These are phyloP conservation scores for Aspergillus bertholletiae DNA, from an alignment of 495 filamentous ascomycete genomes.

Conservation along the genomic window DNA sequence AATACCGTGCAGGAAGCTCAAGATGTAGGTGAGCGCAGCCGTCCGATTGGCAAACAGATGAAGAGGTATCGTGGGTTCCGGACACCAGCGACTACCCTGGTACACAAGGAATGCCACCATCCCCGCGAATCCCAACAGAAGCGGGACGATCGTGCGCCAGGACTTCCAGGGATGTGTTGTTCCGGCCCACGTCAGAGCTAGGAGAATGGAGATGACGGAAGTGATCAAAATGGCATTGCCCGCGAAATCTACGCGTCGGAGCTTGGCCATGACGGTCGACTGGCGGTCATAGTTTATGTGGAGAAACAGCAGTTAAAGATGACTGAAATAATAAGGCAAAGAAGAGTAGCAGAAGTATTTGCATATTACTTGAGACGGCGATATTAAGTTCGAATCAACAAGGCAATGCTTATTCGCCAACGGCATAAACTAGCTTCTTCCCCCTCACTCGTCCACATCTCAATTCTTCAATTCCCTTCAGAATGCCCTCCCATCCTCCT, in stretches of 20 bases:
- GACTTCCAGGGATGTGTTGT: conserved; percentile 46
- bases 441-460: no score
- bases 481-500: no score
- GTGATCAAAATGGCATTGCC: conserved; percentile 47
- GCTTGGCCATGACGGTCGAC: conserved; percentile 17
- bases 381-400: no score
- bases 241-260: conserved; percentile 46
- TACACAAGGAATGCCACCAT: conserved; percentile 10
- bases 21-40: conserved; percentile 10
- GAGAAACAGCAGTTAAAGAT: conserved; percentile 13
- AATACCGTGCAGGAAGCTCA: conserved; percentile 20
- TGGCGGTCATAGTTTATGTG: conserved; percentile 25
- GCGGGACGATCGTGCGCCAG: conserved; percentile 38
- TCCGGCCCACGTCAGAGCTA: conserved; percentile 50
- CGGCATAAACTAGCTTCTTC: no score
- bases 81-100: conserved; percentile 4
- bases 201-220: conserved; percentile 39
- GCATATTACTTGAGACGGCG: no score
- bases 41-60: conserved; percentile 19
- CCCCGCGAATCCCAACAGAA: conserved; percentile 20
- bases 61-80: conserved; percentile 17
- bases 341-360: no score
- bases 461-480: no score
- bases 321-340: no score
- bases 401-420: no score